Percentiles rank a stretch among this genome's conserved stretches.
phyloP scores from a whole-genome alignment of 164 flowering plant genomes.

The Brasenia schreberi region DNA sequence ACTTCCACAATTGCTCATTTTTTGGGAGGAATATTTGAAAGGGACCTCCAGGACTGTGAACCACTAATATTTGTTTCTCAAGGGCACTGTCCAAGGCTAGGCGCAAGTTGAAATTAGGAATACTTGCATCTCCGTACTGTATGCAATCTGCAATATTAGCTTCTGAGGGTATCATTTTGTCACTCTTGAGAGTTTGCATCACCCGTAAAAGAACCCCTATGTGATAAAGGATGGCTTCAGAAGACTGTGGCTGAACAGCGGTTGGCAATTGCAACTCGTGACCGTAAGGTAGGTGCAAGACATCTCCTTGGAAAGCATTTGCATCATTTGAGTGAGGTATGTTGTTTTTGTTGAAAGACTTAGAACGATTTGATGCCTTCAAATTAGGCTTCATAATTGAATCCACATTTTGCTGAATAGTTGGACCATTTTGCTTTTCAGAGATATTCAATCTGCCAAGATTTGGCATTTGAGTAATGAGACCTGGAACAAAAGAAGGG shows the following conservation, averaged over 20 bases:
- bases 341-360: slow-evolving; percentile 19
- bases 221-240: slow-evolving; percentile 24
- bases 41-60: slow-evolving; percentile 32
- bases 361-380: slow-evolving; percentile 14
- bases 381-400: slow-evolving; percentile 8
- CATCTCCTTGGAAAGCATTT: slow-evolving; percentile 13
- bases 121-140: slow-evolving; percentile 40
- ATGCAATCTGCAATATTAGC: slow-evolving; percentile 70
- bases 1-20: slow-evolving; percentile 61
- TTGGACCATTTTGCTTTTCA: slow-evolving; percentile 18
- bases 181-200: slow-evolving; percentile 51
- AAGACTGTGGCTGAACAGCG: slow-evolving; percentile 6
- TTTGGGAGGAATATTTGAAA: slow-evolving; percentile 45
- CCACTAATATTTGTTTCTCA: slow-evolving; percentile 53
- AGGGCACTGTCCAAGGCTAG: slow-evolving; percentile 55
- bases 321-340: slow-evolving; percentile 9
- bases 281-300: slow-evolving; percentile 15
- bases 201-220: slow-evolving; percentile 62
- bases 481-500: slow-evolving; percentile 21
- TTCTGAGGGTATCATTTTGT: slow-evolving; percentile 68
- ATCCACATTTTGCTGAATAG: slow-evolving; percentile 24
- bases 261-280: slow-evolving; percentile 22
- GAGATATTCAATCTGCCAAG: slow-evolving; percentile 35
- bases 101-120: slow-evolving; percentile 47
- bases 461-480: slow-evolving; percentile 28